phyloP scores from a whole-genome alignment of 1,284 basidiomycete genomes.

The Trichosporon sp. region DNA sequence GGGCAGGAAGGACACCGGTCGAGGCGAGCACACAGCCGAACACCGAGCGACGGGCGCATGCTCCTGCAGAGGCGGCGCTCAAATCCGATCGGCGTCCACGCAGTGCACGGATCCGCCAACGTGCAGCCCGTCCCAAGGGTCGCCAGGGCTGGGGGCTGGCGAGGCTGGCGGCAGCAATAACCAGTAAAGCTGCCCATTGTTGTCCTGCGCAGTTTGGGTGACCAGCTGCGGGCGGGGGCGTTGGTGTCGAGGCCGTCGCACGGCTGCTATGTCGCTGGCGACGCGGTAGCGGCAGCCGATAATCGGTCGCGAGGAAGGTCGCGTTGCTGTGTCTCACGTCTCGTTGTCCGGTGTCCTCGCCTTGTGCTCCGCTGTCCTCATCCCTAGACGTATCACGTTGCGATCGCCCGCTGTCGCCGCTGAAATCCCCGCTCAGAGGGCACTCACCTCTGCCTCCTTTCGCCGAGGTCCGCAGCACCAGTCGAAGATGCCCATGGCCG shows the following conservation, averaged over 20 bases:
- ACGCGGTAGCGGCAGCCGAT: background rate
- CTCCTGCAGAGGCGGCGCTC: background rate
- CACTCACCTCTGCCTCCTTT: conserved; percentile 1
- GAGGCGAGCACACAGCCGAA: background rate
- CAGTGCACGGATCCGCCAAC: background rate
- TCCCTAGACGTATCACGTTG: background rate
- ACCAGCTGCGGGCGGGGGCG: background rate
- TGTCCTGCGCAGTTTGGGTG: background rate
- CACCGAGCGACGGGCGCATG: background rate
- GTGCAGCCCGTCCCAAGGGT: background rate
- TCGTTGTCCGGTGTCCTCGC: background rate
- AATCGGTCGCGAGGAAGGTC: background rate
- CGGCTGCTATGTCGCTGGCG: background rate
- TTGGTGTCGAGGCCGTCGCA: background rate
- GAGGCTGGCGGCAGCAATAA: background rate
- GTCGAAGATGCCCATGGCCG: background rate
- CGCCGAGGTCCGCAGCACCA: conserved; percentile 2
- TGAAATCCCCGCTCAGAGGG: background rate
- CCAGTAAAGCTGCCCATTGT: background rate
- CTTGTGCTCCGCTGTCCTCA: background rate
- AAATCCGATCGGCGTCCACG: background rate
- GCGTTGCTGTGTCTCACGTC: background rate
- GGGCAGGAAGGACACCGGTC: background rate
- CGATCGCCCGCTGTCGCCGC: background rate
- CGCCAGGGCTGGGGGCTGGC: background rate